Percentiles rank a stretch among this genome's conserved stretches.
These are phyloP conservation scores for Micractinium conductrix DNA, from an alignment of 139 green algal species.

Conservation along the genomic window DNA sequence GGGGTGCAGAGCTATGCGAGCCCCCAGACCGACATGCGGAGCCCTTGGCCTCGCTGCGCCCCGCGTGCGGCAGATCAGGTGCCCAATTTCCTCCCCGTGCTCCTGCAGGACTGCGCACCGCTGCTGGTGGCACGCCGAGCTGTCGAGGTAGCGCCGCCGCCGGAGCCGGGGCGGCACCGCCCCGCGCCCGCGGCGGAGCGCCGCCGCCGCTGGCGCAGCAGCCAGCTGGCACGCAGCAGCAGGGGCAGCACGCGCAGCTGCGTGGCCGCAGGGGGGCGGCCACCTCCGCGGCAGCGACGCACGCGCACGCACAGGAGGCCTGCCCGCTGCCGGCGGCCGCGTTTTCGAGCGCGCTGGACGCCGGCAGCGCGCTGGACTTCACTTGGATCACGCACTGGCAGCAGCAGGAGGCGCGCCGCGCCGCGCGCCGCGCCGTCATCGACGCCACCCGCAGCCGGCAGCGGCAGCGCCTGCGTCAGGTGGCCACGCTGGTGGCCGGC, in stretches of 20 bases:
- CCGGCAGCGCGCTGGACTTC: not conserved
- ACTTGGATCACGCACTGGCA: constrained; percentile 46
- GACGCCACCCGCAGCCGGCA: constrained; percentile 35
- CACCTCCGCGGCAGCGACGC: not conserved
- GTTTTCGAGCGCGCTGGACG: constrained; percentile 6
- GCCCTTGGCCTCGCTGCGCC: no score
- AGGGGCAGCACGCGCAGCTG: not conserved
- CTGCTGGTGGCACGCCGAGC: not conserved
- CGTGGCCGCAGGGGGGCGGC: not conserved
- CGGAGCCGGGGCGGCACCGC: not conserved
- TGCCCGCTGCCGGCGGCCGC: not conserved
- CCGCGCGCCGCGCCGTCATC: not conserved
- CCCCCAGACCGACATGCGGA: not conserved
- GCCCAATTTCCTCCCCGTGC: not conserved
- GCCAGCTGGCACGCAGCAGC: not conserved
- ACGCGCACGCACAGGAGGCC: not conserved
- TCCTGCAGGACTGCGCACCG: not conserved
- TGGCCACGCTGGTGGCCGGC: constrained; percentile 4
- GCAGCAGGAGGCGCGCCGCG: constrained; percentile 28
- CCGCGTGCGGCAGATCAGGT: not conserved
- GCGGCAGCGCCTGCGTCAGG: constrained; percentile 33
- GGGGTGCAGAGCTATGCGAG: not conserved
- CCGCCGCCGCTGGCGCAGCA: not conserved
- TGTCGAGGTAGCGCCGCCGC: not conserved
- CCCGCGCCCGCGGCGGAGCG: no score